Conservation (phyloP, 805 yeast genomes). For the Candida endomychidarum region DNA sequence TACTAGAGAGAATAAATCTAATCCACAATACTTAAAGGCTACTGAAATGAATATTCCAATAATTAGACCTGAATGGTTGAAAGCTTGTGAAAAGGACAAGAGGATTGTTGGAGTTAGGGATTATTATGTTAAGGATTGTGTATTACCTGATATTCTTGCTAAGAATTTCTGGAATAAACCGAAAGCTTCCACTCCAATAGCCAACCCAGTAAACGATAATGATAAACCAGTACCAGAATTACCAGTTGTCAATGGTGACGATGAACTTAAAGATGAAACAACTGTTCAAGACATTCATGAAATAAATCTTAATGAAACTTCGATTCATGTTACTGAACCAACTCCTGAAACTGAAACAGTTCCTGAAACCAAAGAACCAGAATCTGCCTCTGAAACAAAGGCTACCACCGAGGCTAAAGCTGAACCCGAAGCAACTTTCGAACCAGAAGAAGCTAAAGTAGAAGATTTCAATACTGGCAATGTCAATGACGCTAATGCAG, state of each 20-base stretch:
- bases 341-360: conserved; percentile 9
- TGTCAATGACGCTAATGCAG: conserved; percentile 6
- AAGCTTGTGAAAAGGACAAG: conserved; percentile 87
- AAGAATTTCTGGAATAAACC: conserved; percentile 38
- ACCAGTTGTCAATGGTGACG: background rate
- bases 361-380: conserved; percentile 7
- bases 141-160: conserved; percentile 43
- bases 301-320: conserved; percentile 3
- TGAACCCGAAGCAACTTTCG: background rate
- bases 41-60: conserved; percentile 85
- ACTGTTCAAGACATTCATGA: conserved; percentile 6
- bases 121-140: conserved; percentile 64
- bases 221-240: conserved; percentile 13
- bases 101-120: conserved; percentile 91
- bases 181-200: conserved; percentile 8
- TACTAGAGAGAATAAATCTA: conserved; percentile 55
- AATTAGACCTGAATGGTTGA: conserved; percentile 94
- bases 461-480: conserved; percentile 13
- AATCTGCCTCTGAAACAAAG: too few species aligned
- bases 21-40: conserved; percentile 74
- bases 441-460: conserved; percentile 10
- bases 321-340: conserved; percentile 6
- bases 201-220: conserved; percentile 9
- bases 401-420: background rate
- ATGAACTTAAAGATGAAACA: background rate